Evolutionary conservation across 2,329 filamentous ascomycete species (phyloP).

Genomic region (Colletotrichum aenigma): DNA sequence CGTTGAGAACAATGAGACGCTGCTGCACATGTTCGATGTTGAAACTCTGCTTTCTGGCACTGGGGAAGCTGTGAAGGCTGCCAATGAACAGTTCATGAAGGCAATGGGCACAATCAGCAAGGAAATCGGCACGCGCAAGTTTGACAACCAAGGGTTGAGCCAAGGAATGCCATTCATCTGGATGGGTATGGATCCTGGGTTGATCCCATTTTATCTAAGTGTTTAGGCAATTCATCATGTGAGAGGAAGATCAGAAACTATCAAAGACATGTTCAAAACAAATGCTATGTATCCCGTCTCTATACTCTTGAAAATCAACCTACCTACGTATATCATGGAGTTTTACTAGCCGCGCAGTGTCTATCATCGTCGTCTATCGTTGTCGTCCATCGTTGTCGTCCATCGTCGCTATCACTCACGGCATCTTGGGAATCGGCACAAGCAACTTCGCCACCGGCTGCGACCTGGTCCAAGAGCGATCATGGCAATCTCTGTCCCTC

Average conservation of each 20-base stretch:
- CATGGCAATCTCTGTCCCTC: not conserved
- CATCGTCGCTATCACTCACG: not conserved
- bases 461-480: not conserved
- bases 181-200: not conserved
- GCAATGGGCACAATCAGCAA: not conserved
- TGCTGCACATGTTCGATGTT: not conserved
- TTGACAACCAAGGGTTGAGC: slow-evolving; percentile 45
- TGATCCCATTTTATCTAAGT: not conserved
- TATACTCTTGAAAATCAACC: not conserved
- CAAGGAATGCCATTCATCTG: slow-evolving; percentile 53
- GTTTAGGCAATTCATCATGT: rapidly evolving
- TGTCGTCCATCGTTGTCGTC: too few relatives aligned
- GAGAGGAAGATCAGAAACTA: rapidly evolving
- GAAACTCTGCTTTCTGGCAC: not conserved
- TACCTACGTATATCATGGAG: not conserved
- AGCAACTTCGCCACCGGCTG: not conserved
- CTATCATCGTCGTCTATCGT: not conserved
- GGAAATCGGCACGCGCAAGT: slow-evolving; percentile 28
- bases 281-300: not conserved
- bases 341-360: not conserved
- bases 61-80: not conserved
- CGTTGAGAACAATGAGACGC: not conserved
- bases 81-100: not conserved
- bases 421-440: not conserved
- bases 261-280: not conserved